phyloP scores from a whole-genome alignment of 164 flowering plant genomes.

The Tetrastigma voinierianum region DNA sequence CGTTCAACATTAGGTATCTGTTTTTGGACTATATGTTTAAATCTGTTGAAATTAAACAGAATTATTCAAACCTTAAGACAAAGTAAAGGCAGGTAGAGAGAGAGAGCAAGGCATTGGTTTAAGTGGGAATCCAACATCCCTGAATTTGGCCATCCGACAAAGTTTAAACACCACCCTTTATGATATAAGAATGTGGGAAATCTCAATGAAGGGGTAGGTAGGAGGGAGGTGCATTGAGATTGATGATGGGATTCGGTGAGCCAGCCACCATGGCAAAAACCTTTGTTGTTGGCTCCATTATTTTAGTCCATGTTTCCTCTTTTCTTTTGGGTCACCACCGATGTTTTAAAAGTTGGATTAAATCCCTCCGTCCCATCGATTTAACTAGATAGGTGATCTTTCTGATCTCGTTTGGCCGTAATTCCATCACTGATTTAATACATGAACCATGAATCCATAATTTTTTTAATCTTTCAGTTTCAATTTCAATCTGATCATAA shows the following conservation, averaged over 20 bases:
- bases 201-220: constrained; percentile 34
- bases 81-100: background rate
- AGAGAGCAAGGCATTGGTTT: constrained; percentile 12
- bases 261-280: constrained; percentile 23
- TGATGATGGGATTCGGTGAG: constrained; percentile 34
- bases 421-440: too few species aligned
- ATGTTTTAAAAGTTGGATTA: too few species aligned
- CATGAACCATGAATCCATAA: too few species aligned
- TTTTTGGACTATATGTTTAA: too few species aligned
- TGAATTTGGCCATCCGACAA: constrained; percentile 62
- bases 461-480: too few species aligned
- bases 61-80: constrained; percentile 3
- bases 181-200: constrained; percentile 46
- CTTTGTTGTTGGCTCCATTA: constrained; percentile 16
- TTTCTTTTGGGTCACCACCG: too few species aligned
- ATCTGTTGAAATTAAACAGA: background rate
- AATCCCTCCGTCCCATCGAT: too few species aligned
- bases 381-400: too few species aligned
- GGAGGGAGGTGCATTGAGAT: constrained; percentile 18
- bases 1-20: too few species aligned
- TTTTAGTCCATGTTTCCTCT: background rate
- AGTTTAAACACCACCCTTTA: constrained; percentile 30
- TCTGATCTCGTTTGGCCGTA: too few species aligned
- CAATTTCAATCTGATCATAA: too few species aligned
- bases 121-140: constrained; percentile 74